Evolutionary conservation across 1,284 basidiomycete genomes (phyloP).

Genomic region (Sparassis latifolia): DNA sequence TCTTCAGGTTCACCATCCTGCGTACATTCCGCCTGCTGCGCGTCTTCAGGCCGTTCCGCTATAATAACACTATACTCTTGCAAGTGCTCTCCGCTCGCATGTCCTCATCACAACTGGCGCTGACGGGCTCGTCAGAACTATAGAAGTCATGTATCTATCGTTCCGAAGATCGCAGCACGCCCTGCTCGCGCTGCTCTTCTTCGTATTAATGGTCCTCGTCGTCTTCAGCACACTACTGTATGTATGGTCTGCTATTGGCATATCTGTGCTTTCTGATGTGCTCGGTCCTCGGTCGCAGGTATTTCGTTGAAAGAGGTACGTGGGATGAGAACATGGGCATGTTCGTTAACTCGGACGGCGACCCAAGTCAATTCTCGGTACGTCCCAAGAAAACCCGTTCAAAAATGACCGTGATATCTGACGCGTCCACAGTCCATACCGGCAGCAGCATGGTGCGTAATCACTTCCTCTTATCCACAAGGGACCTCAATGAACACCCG

Average conservation of each 20-base stretch:
- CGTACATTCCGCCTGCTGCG: slow-evolving; percentile 78
- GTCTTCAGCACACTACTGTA: slow-evolving; percentile 83
- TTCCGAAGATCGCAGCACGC: slow-evolving; percentile 82
- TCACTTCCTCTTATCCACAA: neutral
- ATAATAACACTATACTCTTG: slow-evolving; percentile 77
- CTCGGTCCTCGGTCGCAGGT: slow-evolving; percentile 34
- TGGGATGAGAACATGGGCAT: slow-evolving; percentile 77
- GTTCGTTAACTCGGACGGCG: slow-evolving; percentile 81
- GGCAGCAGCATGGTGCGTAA: slow-evolving; percentile 59
- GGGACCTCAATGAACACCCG: neutral
- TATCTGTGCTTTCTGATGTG: neutral
- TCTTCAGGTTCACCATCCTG: slow-evolving; percentile 85
- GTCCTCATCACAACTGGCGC: no score
- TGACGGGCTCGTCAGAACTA: slow-evolving; percentile 47
- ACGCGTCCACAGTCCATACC: slow-evolving; percentile 58
- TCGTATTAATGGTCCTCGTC: slow-evolving; percentile 81
- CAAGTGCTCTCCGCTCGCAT: slow-evolving; percentile 27
- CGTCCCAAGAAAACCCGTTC: slow-evolving; percentile 12
- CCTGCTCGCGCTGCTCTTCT: slow-evolving; percentile 79
- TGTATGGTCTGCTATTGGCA: slow-evolving; percentile 19
- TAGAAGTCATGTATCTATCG: slow-evolving; percentile 91
- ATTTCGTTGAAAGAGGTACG: slow-evolving; percentile 82
- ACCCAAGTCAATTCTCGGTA: slow-evolving; percentile 70
- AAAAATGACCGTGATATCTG: neutral
- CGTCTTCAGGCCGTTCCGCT: slow-evolving; percentile 83